Evolutionary conservation across 495 filamentous ascomycete genomes (phyloP).

Genomic region (Hypoxylon trugodes): DNA sequence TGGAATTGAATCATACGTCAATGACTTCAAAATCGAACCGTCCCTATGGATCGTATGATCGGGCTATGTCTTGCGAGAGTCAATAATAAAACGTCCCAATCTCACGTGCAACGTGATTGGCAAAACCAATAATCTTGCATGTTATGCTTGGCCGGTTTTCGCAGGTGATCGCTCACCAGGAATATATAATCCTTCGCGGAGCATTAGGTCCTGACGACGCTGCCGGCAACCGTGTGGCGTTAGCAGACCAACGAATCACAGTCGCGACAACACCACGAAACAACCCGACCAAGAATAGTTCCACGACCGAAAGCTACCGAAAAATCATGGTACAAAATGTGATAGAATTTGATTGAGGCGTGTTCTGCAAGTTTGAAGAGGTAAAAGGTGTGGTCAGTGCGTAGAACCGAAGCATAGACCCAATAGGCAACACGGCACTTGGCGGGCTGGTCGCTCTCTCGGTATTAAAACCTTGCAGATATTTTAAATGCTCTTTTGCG

Average conservation of each 20-base stretch:
- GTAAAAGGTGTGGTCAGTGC: no score
- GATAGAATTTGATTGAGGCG: no score
- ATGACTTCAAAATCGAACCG: neutral
- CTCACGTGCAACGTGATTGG: conserved; percentile 2
- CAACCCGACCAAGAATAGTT: neutral
- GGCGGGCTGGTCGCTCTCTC: no score
- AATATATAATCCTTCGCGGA: conserved; percentile 29
- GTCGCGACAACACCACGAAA: no score
- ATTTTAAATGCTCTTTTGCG: conserved; percentile 10
- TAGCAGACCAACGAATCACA: conserved; percentile 17
- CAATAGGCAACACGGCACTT: no score
- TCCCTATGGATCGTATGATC: conserved; percentile 12
- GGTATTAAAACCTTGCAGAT: neutral
- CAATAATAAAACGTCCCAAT: neutral
- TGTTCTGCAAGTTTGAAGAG: no score
- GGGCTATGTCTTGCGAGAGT: neutral
- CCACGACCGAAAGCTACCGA: conserved; percentile 8
- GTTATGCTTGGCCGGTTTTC: conserved; percentile 11
- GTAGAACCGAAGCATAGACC: no score
- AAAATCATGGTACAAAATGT: neutral
- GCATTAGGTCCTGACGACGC: conserved; percentile 18
- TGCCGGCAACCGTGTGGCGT: conserved; percentile 4
- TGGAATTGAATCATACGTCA: conserved; percentile 4
- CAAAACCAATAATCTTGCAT: neutral
- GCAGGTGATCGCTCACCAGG: conserved; percentile 22